These are phyloP conservation scores for Elaeagnus macrophylla DNA, from an alignment of 306 rosid genomes.

Conservation along the genomic window DNA sequence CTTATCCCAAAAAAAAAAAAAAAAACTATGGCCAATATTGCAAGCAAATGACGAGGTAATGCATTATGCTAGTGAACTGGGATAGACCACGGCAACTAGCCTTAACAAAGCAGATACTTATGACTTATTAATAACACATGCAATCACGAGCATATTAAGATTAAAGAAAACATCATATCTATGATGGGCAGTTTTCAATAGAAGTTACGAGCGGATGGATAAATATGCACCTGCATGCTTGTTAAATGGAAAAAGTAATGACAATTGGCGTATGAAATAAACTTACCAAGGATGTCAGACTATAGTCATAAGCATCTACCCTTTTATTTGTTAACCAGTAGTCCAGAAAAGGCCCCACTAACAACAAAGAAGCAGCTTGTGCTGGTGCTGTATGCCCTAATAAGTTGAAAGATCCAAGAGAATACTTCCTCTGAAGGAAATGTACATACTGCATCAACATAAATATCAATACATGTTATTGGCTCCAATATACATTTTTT, in stretches of 20 bases:
- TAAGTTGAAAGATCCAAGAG: constrained; percentile 71
- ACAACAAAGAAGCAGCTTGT: constrained; percentile 55
- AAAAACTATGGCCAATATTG: no score
- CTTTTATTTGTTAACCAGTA: constrained; percentile 56
- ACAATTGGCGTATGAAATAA: background rate
- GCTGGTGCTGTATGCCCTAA: constrained; percentile 73
- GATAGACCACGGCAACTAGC: no score
- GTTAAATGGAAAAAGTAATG: background rate
- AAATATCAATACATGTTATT: constrained; percentile 9
- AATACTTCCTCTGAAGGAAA: constrained; percentile 62
- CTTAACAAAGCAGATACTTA: no score
- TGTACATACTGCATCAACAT: constrained; percentile 54
- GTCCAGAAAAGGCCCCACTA: constrained; percentile 63
- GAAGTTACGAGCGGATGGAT: no score
- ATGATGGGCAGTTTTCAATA: no score
- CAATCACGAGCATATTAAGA: no score
- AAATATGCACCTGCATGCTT: background rate
- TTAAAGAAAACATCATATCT: no score
- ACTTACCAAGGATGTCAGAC: constrained; percentile 41
- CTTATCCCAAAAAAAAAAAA: no score
- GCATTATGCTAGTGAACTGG: no score
- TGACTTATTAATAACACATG: no score
- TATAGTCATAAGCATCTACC: constrained; percentile 42
- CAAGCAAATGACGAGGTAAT: no score
- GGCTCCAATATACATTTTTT: background rate